Evolutionary conservation across 139 green algal genomes (phyloP).

Genomic region (Ettlia oleoabundans): DNA sequence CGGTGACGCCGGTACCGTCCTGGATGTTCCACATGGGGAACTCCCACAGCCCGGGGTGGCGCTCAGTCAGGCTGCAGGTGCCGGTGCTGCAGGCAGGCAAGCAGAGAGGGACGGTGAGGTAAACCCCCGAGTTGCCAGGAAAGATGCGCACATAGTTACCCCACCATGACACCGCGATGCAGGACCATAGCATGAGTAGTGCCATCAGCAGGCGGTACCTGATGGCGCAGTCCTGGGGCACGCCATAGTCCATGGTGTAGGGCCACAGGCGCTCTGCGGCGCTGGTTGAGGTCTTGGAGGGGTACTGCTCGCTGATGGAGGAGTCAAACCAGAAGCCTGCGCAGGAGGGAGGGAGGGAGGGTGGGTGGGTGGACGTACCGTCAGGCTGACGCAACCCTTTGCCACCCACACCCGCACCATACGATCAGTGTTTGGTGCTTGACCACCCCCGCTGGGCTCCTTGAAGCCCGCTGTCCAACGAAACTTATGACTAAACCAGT

Average conservation of each 20-base stretch:
- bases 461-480: too few species aligned
- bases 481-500: background rate
- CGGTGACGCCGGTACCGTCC: conserved; percentile 9
- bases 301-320: conserved; percentile 41
- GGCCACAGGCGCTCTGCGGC: conserved; percentile 30
- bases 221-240: conserved; percentile 23
- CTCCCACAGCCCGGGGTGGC: conserved; percentile 39
- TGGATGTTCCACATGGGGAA: conserved; percentile 44
- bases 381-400: too few species aligned
- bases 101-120: background rate
- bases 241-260: conserved; percentile 46
- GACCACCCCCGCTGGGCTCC: too few species aligned
- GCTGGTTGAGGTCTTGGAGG: conserved; percentile 18
- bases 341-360: background rate
- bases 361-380: background rate
- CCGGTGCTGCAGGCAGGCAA: conserved; percentile 1
- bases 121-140: too few species aligned
- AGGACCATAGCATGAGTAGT: too few species aligned
- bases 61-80: conserved; percentile 15
- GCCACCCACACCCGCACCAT: too few species aligned
- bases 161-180: too few species aligned
- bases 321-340: conserved; percentile 38
- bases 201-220: too few species aligned
- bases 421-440: too few species aligned
- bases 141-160: too few species aligned